These are phyloP conservation scores for Fusarium stilboides DNA, from an alignment of 2,329 filamentous ascomycete species.

Conservation along the genomic window DNA sequence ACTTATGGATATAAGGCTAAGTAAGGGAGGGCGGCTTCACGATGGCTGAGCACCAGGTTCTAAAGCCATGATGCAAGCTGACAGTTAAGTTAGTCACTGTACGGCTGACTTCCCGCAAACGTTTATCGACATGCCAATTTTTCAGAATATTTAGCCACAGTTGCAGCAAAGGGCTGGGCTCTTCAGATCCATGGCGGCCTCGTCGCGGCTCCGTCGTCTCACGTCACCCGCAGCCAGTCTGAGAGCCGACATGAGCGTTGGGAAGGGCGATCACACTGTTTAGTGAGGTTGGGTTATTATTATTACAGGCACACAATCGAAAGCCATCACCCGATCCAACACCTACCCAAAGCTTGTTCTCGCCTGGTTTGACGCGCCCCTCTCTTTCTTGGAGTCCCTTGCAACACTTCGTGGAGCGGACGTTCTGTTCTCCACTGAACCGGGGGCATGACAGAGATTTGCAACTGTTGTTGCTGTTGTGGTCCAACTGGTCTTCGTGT, in stretches of 20 bases:
- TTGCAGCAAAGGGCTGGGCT: slow-evolving; percentile 22
- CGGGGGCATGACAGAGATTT: slow-evolving; percentile 23
- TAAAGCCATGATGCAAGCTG: slow-evolving; percentile 22
- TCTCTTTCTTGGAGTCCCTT: slow-evolving; percentile 27
- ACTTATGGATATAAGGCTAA: slow-evolving; percentile 17
- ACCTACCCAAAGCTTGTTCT: slow-evolving; percentile 36
- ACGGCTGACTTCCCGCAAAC: slow-evolving; percentile 24
- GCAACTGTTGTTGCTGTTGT: slow-evolving; percentile 10
- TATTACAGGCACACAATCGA: slow-evolving; percentile 22
- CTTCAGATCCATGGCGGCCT: not conserved
- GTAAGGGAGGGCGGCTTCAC: slow-evolving; percentile 6
- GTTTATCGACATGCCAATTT: slow-evolving; percentile 15
- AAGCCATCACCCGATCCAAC: slow-evolving; percentile 36
- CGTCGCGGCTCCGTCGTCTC: slow-evolving; percentile 33
- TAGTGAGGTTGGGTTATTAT: slow-evolving; percentile 28
- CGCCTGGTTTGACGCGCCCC: slow-evolving; percentile 35
- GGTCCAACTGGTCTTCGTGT: not conserved
- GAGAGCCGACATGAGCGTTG: slow-evolving; percentile 17
- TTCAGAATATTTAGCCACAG: slow-evolving; percentile 18
- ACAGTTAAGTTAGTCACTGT: slow-evolving; percentile 15
- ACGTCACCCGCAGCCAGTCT: slow-evolving; percentile 32
- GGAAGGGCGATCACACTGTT: slow-evolving; percentile 23
- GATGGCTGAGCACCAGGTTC: slow-evolving; percentile 18
- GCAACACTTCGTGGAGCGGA: slow-evolving; percentile 32
- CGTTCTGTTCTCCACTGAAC: slow-evolving; percentile 35